A percentile compares a stretch with the other conserved stretches of the same genome.
Conservation (phyloP, 73 alveolate genomes). For the Stentor roeselii region DNA sequence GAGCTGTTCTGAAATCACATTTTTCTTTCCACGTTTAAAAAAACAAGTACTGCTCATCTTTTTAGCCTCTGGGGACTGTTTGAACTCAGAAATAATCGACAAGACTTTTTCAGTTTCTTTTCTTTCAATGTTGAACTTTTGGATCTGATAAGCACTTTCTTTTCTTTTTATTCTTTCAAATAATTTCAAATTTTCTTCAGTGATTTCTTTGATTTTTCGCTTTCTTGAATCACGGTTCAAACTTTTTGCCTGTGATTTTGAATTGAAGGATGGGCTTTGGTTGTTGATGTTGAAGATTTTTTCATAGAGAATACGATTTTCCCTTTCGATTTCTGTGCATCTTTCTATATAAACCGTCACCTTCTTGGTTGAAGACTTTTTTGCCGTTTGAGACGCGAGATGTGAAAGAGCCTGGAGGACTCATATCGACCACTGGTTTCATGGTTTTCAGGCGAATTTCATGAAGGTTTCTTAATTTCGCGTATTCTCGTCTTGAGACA, state of each 20-base stretch:
- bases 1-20: neutral
- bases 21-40: neutral
- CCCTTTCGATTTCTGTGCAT: constrained; percentile 7
- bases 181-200: neutral
- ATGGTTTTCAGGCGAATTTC: neutral
- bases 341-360: neutral
- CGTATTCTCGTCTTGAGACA: neutral
- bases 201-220: neutral
- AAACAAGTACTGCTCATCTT: neutral
- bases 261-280: neutral
- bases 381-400: neutral
- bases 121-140: neutral
- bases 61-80: neutral
- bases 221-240: neutral
- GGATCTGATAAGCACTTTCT: neutral
- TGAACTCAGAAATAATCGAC: neutral
- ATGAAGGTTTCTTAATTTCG: neutral
- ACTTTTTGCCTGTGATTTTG: neutral
- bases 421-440: neutral
- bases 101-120: neutral
- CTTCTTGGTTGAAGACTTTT: neutral
- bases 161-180: neutral
- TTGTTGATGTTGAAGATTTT: neutral
- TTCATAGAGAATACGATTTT: neutral
- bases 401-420: neutral